Evolutionary conservation across 163 green algal species (phyloP), one percentile per base, ranked within the genome.

Genomic region (Picocystis sp.): DNA sequence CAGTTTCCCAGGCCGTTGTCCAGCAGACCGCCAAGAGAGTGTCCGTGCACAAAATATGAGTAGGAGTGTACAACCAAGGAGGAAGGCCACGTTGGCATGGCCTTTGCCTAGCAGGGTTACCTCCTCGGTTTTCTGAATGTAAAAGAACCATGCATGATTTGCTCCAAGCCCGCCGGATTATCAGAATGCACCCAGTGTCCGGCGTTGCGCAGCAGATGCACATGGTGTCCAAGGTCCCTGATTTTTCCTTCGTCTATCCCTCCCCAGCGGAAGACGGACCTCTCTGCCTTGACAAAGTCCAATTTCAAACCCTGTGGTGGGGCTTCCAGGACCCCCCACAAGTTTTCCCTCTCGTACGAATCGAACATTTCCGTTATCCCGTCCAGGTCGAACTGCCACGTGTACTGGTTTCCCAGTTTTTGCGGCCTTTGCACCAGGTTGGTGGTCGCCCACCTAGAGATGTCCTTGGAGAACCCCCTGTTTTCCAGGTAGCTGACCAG

Each of bases 151-250:
- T 43, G 45, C 21, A 73, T 44, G 13, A 73, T 58, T 2, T 52
- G 11, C 11, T 70, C 25, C 19, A 73, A 46, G 6, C 55, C 55
- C 11, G 62, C 42, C 22, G 78, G 79, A 56, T 97, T 94, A 66
- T 95, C 88, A 1, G 78, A 78, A 66, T 96, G 87, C 53, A 97
- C 81, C 84, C 84, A 93, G 72, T 94, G 84, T 2, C 82, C 80
- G 2, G 71, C 47, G 45, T 80, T 63, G 11, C 46, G 62, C 57
- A 97, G 72, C 43, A 83, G 45, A 66, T 95, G 82, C 52, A 95
- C 86, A 22, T 51, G 21, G 49, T 93, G 80, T 15, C 85, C 87
- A 23, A 76, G 50, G 3, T 44, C 43, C 9, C 25, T 60, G 38
- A 62, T 47, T 15, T 57, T 35, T 11, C 52, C n/a, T 23, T 50